Evolutionary conservation across 306 rosid species (phyloP), one percentile per base, ranked within the genome.

Genomic region (Ochetophila trinervis): DNA sequence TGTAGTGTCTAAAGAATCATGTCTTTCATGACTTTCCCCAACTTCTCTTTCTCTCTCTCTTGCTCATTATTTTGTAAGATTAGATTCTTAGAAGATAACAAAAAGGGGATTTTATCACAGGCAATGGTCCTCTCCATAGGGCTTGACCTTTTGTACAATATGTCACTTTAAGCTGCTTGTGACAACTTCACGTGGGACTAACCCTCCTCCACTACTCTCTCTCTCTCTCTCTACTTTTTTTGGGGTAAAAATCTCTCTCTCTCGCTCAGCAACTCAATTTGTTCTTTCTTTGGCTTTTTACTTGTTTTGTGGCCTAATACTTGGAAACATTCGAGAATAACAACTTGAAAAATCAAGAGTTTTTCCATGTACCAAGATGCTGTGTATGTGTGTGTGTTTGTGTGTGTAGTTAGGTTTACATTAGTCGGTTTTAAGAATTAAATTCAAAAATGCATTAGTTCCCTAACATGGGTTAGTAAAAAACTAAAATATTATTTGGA

Each of bases 1-100:
- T 80, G 84, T 81, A 71, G 74, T 76, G 71, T 54, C 69, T 77
- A 34, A 51, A 44, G 79, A 80, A 83, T 85, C 75, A 80, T 78
- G 81, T 50, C 64, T 27, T 70, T 44, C 75, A 60, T 62, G 89
- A 83, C 78, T 55, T 67, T 18, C 59, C 53, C 56, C 72, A 35
- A 48, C 71, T 19, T 10, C 19, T 15, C 16, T 23, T 44, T 57
- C 72, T 35, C 54, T 63, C 63, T 19, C 45, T 65, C 5, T 61
- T n/a, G n/a, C n/a, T n/a, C 57, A 59, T 73, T 79, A 78, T 74
- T 65, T 47, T 45, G 71, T 52, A 74, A 19, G 67, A 63, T 77
- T 68, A 81, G 86, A 83, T 81, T 85, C 89, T 76, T 6, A 21
- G 21, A 63, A 69, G 75, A 85, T 70, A 67, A 81, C 75, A 81